phyloP scores from a whole-genome alignment of 495 filamentous ascomycete species.

The Amorphotheca resinae region DNA sequence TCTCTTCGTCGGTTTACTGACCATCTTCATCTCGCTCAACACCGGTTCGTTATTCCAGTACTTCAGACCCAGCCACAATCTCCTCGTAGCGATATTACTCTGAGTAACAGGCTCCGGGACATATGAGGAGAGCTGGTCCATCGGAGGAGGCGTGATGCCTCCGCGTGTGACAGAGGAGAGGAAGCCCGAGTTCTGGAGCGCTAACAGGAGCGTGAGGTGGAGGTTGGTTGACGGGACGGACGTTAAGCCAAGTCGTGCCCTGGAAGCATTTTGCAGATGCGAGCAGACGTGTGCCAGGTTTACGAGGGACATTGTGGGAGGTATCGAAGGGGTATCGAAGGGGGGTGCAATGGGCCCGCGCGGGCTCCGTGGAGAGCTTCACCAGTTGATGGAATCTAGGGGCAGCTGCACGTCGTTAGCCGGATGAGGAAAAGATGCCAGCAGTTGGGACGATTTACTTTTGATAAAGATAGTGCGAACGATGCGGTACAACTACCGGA shows the following conservation, averaged over 20 bases:
- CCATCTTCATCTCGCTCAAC: constrained; percentile 51
- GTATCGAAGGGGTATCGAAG: not conserved
- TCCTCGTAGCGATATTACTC: constrained; percentile 60
- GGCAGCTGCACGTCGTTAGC: no score
- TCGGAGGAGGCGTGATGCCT: constrained; percentile 51
- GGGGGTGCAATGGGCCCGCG: constrained; percentile 3
- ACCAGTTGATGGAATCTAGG: not conserved
- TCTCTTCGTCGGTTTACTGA: constrained; percentile 65
- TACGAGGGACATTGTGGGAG: constrained; percentile 65
- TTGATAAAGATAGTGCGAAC: no score
- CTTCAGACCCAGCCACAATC: constrained; percentile 88
- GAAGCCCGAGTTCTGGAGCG: constrained; percentile 73
- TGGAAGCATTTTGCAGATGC: constrained; percentile 87
- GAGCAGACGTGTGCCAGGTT: constrained; percentile 72
- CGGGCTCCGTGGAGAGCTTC: constrained; percentile 1
- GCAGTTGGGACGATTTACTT: no score
- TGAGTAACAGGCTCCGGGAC: constrained; percentile 54
- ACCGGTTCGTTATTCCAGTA: constrained; percentile 87
- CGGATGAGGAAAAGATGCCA: no score
- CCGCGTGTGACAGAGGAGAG: constrained; percentile 71
- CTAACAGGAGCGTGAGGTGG: constrained; percentile 61
- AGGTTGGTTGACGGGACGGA: constrained; percentile 74
- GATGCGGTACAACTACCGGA: no score
- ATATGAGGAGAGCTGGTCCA: constrained; percentile 35
- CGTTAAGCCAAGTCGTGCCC: constrained; percentile 74